These are phyloP conservation scores for Dacryopinax primogenitus DNA, from an alignment of 768 basidiomycete species.

Conservation along the genomic window DNA sequence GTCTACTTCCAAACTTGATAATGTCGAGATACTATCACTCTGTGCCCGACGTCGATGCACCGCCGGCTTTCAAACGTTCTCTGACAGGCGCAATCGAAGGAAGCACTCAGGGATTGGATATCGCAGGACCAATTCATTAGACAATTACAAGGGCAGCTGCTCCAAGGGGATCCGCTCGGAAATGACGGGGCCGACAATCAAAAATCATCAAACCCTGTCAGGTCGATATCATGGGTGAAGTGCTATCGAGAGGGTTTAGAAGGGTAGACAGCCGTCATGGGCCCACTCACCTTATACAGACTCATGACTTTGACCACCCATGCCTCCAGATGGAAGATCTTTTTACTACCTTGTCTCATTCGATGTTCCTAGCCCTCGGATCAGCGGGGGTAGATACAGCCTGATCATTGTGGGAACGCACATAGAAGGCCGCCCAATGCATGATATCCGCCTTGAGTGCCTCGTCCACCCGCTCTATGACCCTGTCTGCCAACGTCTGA, in stretches of 20 bases:
- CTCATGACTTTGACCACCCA: slow-evolving; percentile 97
- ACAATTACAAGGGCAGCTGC: neutral
- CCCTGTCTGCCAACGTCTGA: slow-evolving; percentile 80
- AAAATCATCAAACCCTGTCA: neutral
- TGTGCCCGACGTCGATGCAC: too few species aligned
- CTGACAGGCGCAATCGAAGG: neutral
- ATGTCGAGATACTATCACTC: neutral
- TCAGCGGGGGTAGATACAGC: slow-evolving; percentile 7
- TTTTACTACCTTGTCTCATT: slow-evolving; percentile 85
- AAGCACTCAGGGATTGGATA: neutral
- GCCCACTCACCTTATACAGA: slow-evolving; percentile 53
- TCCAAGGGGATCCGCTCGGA: neutral
- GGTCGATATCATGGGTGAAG: neutral
- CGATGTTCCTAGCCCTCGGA: slow-evolving; percentile 58
- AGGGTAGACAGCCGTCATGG: neutral
- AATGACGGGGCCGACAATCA: neutral
- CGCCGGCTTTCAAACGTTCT: neutral
- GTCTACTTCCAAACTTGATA: neutral
- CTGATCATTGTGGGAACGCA: slow-evolving; percentile 28
- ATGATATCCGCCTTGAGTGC: slow-evolving; percentile 82
- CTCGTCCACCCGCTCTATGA: slow-evolving; percentile 83
- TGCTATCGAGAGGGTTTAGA: neutral
- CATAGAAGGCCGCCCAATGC: slow-evolving; percentile 97
- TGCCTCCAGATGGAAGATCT: slow-evolving; percentile 95
- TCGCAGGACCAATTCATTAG: neutral